Evolutionary conservation across 163 green algal species (phyloP).

Genomic region (Smithsoniella earleae): DNA sequence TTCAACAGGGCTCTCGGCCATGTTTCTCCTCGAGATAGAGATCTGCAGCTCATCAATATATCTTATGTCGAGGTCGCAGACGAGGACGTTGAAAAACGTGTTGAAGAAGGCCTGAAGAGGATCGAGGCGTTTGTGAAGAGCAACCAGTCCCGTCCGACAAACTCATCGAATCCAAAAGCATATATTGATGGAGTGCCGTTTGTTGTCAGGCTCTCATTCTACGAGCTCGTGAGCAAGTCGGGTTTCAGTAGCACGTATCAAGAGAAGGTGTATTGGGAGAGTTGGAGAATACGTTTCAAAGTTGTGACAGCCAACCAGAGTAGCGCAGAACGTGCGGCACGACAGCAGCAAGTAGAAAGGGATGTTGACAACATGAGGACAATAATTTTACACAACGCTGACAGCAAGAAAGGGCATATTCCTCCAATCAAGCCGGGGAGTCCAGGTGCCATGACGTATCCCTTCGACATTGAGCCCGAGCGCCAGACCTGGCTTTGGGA

Average conservation of each 20-base stretch:
- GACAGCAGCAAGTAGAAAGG: background rate
- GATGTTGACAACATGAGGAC: constrained; percentile 4
- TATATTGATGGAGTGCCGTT: background rate
- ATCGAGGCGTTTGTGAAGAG: constrained; percentile 13
- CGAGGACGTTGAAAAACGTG: constrained; percentile 5
- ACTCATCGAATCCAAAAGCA: background rate
- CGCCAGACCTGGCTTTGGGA: too few species aligned
- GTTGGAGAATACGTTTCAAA: background rate
- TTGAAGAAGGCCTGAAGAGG: constrained; percentile 9
- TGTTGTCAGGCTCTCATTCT: constrained; percentile 14
- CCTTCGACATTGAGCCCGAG: constrained; percentile 17
- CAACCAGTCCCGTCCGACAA: background rate
- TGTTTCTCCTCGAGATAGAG: constrained; percentile 67
- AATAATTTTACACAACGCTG: constrained; percentile 22
- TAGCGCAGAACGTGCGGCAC: background rate
- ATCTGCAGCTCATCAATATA: constrained; percentile 86
- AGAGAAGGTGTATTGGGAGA: constrained; percentile 24
- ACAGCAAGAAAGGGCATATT: constrained; percentile 28
- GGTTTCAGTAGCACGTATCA: constrained; percentile 23
- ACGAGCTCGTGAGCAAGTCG: background rate
- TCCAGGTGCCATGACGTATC: constrained; percentile 15
- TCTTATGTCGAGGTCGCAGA: constrained; percentile 62
- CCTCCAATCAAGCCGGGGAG: constrained; percentile 12
- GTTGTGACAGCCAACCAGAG: background rate
- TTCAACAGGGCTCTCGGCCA: constrained; percentile 82